Conservation (phyloP, 2,329 filamentous ascomycete genomes). For the Geosmithia putterillii region DNA sequence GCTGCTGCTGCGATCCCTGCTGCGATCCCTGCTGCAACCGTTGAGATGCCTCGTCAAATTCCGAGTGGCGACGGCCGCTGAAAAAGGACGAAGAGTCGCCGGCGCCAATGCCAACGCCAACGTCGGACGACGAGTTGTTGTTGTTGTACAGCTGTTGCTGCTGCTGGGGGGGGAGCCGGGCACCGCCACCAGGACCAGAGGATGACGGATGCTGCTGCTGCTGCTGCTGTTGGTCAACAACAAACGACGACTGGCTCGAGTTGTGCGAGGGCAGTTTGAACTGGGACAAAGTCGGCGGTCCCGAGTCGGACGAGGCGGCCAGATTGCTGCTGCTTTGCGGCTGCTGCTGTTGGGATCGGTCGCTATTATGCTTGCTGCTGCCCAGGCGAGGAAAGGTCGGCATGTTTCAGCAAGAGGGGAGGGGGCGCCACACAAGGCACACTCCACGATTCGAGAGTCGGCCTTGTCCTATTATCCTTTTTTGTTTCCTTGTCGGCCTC, state of each 20-base stretch:
- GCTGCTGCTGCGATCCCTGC: conserved; percentile 9
- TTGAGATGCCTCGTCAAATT: not conserved
- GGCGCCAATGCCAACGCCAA: not conserved
- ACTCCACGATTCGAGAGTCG: not conserved
- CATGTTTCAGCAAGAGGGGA: conserved; percentile 22
- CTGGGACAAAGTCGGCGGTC: not conserved
- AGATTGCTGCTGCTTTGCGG: not conserved
- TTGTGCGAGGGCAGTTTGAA: not conserved
- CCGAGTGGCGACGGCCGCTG: not conserved
- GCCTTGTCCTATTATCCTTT: not conserved
- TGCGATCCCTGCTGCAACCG: conserved; percentile 7
- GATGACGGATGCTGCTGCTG: not conserved
- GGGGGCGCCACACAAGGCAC: not conserved
- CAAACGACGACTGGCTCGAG: conserved; percentile 2
- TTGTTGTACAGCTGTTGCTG: conserved; percentile 1
- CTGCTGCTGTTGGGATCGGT: conserved; percentile 40
- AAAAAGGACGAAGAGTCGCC: not conserved
- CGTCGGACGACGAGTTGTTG: not conserved
- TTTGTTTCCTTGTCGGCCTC: not conserved
- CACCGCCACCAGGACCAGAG: not conserved
- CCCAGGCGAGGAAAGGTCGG: conserved; percentile 40
- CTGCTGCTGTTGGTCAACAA: not conserved
- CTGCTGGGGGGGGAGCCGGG: conserved; percentile 6
- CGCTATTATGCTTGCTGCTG: conserved; percentile 43
- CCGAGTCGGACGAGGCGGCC: not conserved